Base-by-base conservation (phyloP, 345 rosid species). In the Eutrema yunnanense region DNA sequence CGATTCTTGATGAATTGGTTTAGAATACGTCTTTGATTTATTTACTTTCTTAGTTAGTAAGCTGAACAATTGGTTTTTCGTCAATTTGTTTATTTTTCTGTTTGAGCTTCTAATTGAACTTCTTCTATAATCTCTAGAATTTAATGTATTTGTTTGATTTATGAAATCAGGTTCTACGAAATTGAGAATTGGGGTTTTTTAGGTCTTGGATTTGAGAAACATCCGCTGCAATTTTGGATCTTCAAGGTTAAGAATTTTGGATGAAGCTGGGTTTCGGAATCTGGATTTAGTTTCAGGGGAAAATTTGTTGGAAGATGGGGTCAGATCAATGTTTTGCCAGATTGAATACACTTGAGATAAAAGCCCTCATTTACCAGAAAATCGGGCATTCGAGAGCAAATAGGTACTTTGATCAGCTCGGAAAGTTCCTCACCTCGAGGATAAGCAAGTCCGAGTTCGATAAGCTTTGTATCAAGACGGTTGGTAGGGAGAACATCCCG, bases 341-440 rank as follows among this genome's bases (percentile, higher is more conserved):
- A 36, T 57, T 65, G 51, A 42, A 77, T 6, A 50, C 47, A 6
- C 26, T 58, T 6, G 76, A 65, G 72, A 38, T 65, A 0, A 77
- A 65, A 65, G 26, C 80, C 14, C 68, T 58, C 1, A 41, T 77
- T 43, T 71, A 57, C 52, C 67, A 43, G 53, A 88, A 78, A 79
- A 78, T 94, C 30, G 97, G 98, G 51, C 87, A 79, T 58, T 84
- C 78, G 40, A 87, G 88, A 82, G 90, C 96, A 0, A 84, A 85
- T 16, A 84, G 22, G 50, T 94, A 91, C 84, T 94, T 94, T 52
- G 81, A 86, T 62, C 90, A 81, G 63, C 92, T 94, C 4, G 80
- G 83, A 8, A 86, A 83, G 36, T 79, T 88, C 78, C 86, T 89
- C 67, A 72, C 76, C 81, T 80, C 79, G 30, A 85, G 82, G 78